Conservation (phyloP, 768 basidiomycete species). For the Tylopilus felleus region DNA sequence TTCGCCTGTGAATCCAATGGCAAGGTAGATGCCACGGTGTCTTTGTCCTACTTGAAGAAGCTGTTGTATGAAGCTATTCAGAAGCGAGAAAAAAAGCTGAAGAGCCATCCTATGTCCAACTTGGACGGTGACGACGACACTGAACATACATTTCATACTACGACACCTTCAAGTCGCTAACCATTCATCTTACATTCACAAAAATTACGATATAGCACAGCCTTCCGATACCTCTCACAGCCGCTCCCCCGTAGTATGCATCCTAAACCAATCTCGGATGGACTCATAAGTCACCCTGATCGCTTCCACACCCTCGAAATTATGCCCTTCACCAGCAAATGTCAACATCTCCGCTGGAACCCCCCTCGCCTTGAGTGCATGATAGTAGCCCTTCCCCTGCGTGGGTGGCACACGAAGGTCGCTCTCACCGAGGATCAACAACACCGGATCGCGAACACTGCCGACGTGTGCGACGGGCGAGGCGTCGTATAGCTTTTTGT, state of each 20-base stretch:
- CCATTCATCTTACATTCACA: too few relatives aligned
- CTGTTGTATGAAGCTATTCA: too few relatives aligned
- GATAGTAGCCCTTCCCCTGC: slow-evolving; percentile 58
- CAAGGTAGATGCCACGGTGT: too few relatives aligned
- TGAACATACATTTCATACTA: too few relatives aligned
- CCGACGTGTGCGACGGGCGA: slow-evolving; percentile 52
- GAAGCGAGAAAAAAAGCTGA: too few relatives aligned
- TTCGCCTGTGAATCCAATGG: too few relatives aligned
- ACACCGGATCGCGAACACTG: slow-evolving; percentile 45
- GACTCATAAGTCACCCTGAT: not conserved
- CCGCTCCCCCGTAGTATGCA: not conserved
- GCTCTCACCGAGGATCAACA: slow-evolving; percentile 53
- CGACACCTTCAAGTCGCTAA: too few relatives aligned
- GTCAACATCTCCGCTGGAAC: not conserved
- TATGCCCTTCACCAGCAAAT: not conserved
- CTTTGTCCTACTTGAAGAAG: too few relatives aligned
- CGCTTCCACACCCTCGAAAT: not conserved
- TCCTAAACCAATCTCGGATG: not conserved
- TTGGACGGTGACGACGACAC: too few relatives aligned
- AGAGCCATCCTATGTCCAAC: too few relatives aligned
- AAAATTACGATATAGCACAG: too few relatives aligned
- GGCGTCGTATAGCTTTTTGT: slow-evolving; percentile 32
- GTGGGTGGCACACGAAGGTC: slow-evolving; percentile 56
- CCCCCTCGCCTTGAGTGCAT: slow-evolving; percentile 48
- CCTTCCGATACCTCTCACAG: not conserved